phyloP scores from a whole-genome alignment of 2,329 filamentous ascomycete species.

The Aspergillus sp. region DNA sequence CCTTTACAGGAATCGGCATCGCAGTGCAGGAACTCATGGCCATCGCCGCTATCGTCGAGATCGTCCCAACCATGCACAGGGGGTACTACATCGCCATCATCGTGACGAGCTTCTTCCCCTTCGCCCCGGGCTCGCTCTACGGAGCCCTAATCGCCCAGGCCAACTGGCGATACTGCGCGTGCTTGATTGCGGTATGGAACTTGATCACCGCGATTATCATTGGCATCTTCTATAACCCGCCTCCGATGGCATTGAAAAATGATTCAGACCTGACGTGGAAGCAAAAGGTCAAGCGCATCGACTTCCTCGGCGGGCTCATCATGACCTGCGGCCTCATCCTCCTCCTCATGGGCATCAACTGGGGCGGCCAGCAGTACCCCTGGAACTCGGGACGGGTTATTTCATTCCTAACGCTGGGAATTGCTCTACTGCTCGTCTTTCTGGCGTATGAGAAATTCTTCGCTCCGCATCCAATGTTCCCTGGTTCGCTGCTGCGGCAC shows the following conservation, averaged over 20 bases:
- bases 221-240: not conserved
- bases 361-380: constrained; percentile 2
- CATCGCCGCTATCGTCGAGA: constrained; percentile 1
- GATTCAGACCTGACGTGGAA: not conserved
- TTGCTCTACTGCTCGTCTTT: not conserved
- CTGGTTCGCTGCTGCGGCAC: not conserved
- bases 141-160: not conserved
- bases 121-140: constrained; percentile 3
- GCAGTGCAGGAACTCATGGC: constrained; percentile 8
- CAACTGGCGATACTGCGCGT: constrained; percentile 6
- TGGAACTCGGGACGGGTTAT: constrained; percentile 1
- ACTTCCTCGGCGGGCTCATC: not conserved
- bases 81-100: constrained; percentile 4
- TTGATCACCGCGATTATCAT: not conserved
- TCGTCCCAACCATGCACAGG: constrained; percentile 2
- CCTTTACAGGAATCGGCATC: constrained; percentile 3
- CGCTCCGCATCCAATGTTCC: constrained; percentile 5
- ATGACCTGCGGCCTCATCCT: constrained; percentile 4
- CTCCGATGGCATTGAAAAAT: not conserved
- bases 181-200: constrained; percentile 6
- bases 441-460: constrained; percentile 1
- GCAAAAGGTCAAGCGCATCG: not conserved
- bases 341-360: constrained; percentile 2
- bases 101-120: constrained; percentile 8
- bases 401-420: not conserved